Evolutionary conservation across 306 rosid species (phyloP).

Genomic region (Rosa rugosa): DNA sequence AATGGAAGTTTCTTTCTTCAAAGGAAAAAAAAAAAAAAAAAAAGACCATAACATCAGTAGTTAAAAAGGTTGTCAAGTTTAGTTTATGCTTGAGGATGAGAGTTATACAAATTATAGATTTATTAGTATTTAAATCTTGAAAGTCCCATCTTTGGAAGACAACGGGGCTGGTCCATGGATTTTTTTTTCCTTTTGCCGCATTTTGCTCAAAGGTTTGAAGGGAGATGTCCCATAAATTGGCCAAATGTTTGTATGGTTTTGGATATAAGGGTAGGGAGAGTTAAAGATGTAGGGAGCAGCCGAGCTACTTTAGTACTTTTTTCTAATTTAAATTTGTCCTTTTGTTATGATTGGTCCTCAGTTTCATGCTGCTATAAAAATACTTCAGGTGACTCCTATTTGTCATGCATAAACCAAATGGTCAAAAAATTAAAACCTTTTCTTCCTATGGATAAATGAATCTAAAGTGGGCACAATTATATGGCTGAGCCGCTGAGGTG

Average conservation of each 20-base stretch:
- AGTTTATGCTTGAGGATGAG: not conserved
- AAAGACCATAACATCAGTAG: not conserved
- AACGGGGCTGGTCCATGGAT: too few relatives aligned
- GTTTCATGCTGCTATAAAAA: not conserved
- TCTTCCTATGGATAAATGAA: not conserved
- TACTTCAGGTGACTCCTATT: not conserved
- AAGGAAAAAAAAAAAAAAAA: not conserved
- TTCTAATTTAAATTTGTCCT: not conserved
- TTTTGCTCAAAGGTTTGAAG: too few relatives aligned
- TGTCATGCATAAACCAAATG: not conserved
- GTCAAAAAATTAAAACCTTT: not conserved
- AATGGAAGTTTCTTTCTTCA: not conserved
- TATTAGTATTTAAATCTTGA: not conserved
- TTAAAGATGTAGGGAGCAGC: not conserved
- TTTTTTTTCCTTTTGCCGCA: too few relatives aligned
- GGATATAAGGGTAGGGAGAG: not conserved
- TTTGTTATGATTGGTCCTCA: not conserved
- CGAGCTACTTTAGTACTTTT: not conserved
- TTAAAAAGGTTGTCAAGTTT: not conserved
- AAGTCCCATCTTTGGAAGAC: not conserved
- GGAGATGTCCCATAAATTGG: not conserved
- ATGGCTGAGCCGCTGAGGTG: not conserved
- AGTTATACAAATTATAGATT: not conserved
- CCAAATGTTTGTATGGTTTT: not conserved
- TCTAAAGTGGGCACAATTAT: not conserved